Base-by-base conservation (phyloP, 805 yeast genomes). In the Pichia pseudocactophila region DNA sequence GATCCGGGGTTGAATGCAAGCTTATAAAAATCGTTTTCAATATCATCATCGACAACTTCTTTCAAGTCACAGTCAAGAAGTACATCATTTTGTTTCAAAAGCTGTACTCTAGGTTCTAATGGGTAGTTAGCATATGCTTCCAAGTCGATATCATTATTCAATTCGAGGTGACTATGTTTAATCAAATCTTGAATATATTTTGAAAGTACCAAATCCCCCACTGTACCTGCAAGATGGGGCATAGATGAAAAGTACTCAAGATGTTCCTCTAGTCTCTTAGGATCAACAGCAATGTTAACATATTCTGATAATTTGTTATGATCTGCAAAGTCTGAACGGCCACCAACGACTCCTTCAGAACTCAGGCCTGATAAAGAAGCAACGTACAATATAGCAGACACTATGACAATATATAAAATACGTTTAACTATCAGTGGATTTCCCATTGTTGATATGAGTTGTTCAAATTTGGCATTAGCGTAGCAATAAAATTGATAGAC, bases 171-270 rank as follows among this genome's bases (percentile, higher is more conserved):
- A 48, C 78, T 75, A 40, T 76, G 71, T 18, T 61, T 57, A 61
- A 83, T 76, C 38, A 74, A 73, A 19, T 72, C 73, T 46, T 75
- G 69, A 13, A 89, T 66, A 56, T 80, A 87, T 44, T 72, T 68
- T 2, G 87, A 80, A 30, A 88, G 62, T 0, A 90, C 73, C 45
- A 77, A 61, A 58, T 87, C 96, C 16, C 95, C 97, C 13, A 77
- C 74, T 2, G 97, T 81, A 3, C 97, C 97, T 0, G 96, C 78
- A 49, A 82, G 62, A 57, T 88, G 97, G 3, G 95, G 87, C 78
- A 87, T 76, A 7, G 83, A 73, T 22, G 89, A 78, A 19, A 87
- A 56, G 52, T 84, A 85, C 50, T 83, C 82, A 44, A 82, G 54
- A 48, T 80, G 77, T 36, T 75, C 79, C 52, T 79, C 79, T 59